These are phyloP conservation scores for Funneliformis mosseae DNA, from an alignment of 192 early-diverging fungal genomes.

Conservation along the genomic window DNA sequence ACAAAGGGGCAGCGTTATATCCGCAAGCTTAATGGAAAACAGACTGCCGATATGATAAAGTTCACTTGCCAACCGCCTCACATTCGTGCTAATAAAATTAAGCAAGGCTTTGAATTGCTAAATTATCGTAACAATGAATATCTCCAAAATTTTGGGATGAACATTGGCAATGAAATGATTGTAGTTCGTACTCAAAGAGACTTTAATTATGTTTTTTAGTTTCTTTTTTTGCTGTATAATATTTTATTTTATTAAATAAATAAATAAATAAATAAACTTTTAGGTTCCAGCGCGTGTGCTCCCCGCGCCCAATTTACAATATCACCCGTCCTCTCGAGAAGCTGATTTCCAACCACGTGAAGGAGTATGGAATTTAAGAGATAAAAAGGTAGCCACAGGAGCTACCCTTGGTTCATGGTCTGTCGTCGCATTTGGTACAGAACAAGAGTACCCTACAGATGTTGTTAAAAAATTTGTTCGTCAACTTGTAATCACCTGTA, in stretches of 20 bases:
- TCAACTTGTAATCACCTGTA: neutral
- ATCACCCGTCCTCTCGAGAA: constrained; percentile 49
- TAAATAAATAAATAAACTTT: too few species aligned
- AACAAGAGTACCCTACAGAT: too few species aligned
- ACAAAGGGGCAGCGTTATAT: neutral
- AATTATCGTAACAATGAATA: neutral
- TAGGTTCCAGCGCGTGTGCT: too few species aligned
- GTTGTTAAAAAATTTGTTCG: neutral
- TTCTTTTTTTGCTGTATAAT: too few species aligned
- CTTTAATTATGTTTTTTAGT: too few species aligned
- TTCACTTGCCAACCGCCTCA: neutral
- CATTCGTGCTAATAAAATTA: neutral
- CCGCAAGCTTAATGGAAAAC: neutral
- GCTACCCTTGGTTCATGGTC: constrained; percentile 76
- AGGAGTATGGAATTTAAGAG: constrained; percentile 88
- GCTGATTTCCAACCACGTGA: constrained; percentile 54
- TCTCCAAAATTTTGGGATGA: neutral
- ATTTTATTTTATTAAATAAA: too few species aligned
- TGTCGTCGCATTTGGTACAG: constrained; percentile 67
- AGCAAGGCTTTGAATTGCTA: neutral
- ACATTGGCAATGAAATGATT: neutral
- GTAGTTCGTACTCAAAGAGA: neutral
- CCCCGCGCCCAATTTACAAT: constrained; percentile 29
- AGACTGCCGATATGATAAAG: neutral
- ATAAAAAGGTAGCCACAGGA: constrained; percentile 77